These are phyloP conservation scores for Selaginella moellendorffii DNA, from an alignment of 75 land plant genomes.

Conservation along the genomic window DNA sequence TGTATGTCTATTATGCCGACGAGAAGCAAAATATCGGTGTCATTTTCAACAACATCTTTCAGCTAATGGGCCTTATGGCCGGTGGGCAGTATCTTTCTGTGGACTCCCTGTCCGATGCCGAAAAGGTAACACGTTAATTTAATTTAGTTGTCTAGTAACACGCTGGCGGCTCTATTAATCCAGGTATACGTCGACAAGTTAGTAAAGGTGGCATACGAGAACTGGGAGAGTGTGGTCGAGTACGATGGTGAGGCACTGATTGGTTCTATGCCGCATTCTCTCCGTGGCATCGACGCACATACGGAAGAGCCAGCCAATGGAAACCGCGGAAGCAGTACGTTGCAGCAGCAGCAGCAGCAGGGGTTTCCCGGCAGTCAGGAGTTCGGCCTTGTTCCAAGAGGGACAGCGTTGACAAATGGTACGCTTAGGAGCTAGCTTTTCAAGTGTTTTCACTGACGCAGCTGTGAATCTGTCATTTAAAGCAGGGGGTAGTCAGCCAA, in stretches of 20 bases:
- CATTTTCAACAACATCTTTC: constrained; percentile 7
- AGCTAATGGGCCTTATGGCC: constrained; percentile 7
- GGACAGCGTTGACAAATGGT: neutral
- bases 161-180: too few species aligned
- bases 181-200: constrained; percentile 1
- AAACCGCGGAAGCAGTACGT: neutral
- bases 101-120: neutral
- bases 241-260: constrained; percentile 66
- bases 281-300: constrained; percentile 14
- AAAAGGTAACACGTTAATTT: neutral
- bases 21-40: constrained; percentile 7
- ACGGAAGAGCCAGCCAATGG: constrained; percentile 16
- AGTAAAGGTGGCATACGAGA: constrained; percentile 8
- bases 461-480: too few species aligned
- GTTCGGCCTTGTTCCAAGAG: neutral
- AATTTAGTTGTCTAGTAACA: too few species aligned
- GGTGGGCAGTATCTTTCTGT: constrained; percentile 4
- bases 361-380: neutral
- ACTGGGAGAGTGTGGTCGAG: constrained; percentile 36
- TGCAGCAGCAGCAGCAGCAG: neutral
- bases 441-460: too few species aligned
- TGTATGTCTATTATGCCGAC: constrained; percentile 6
- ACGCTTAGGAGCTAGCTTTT: neutral
- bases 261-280: constrained; percentile 8
- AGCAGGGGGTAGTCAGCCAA: neutral